A percentile compares a stretch with the other conserved stretches of the same genome.
Evolutionary conservation across 495 filamentous ascomycete genomes (phyloP).

Genomic region (Pyronema domesticum): DNA sequence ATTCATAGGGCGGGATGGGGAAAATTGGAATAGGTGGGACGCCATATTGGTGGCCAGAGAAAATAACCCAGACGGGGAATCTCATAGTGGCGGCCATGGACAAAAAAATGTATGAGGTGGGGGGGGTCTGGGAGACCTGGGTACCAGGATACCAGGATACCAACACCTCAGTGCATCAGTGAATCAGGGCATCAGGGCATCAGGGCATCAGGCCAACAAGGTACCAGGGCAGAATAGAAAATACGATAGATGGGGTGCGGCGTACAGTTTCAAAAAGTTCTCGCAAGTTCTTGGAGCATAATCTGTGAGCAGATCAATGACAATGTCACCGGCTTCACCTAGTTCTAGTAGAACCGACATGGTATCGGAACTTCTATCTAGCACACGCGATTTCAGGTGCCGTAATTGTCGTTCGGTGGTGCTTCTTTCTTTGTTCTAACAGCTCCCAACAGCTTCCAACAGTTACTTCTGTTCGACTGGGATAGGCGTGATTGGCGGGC

Average conservation of each 20-base stretch:
- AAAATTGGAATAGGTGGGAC: conserved; percentile 5
- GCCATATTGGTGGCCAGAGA: not conserved
- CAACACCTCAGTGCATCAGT: not conserved
- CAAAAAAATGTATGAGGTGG: not conserved
- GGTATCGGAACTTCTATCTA: not conserved
- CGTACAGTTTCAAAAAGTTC: conserved; percentile 79
- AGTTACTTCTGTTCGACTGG: too few relatives aligned
- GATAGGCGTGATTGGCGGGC: too few relatives aligned
- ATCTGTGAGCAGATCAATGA: conserved; percentile 76
- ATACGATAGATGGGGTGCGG: not conserved
- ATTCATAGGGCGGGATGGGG: not conserved
- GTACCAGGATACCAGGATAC: too few relatives aligned
- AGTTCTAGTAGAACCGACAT: conserved; percentile 83
- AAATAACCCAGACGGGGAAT: too few relatives aligned
- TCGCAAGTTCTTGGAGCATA: conserved; percentile 77
- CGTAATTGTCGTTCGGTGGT: too few relatives aligned
- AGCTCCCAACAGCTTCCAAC: too few relatives aligned
- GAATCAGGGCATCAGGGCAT: too few relatives aligned
- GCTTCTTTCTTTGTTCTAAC: too few relatives aligned
- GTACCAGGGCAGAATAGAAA: not conserved
- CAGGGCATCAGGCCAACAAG: too few relatives aligned
- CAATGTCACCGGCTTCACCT: conserved; percentile 67
- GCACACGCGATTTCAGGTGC: too few relatives aligned
- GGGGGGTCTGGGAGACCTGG: not conserved
- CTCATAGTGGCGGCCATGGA: not conserved